Conservation (phyloP, 2,329 filamentous ascomycete species). For the Penicillium sp. region DNA sequence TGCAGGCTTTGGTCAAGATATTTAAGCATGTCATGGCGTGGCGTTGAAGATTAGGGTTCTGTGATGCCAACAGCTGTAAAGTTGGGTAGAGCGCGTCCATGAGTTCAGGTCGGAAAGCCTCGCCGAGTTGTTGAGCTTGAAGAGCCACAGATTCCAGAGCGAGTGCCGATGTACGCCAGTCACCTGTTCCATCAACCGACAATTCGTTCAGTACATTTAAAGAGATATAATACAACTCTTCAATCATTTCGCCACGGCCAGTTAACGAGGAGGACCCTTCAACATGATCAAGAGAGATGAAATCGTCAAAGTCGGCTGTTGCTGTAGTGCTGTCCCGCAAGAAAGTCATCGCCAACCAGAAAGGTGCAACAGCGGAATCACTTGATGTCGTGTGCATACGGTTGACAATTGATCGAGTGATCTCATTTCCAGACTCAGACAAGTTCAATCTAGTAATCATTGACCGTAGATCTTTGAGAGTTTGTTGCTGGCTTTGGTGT, state of each 20-base stretch:
- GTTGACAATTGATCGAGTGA: constrained; percentile 66
- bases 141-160: constrained; percentile 78
- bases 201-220: constrained; percentile 41
- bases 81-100: constrained; percentile 90
- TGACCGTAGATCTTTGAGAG: constrained; percentile 60
- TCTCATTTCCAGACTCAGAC: constrained; percentile 44
- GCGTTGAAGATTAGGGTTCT: constrained; percentile 63
- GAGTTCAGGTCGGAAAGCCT: constrained; percentile 75
- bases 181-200: constrained; percentile 41
- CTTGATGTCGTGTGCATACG: constrained; percentile 59
- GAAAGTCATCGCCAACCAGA: constrained; percentile 77
- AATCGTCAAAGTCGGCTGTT: constrained; percentile 60
- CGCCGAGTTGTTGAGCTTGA: constrained; percentile 64
- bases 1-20: constrained; percentile 70
- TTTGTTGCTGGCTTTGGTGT: constrained; percentile 64
- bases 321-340: constrained; percentile 55
- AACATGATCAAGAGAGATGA: constrained; percentile 57
- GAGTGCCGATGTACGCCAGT: constrained; percentile 75
- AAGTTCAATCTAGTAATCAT: constrained; percentile 56
- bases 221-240: constrained; percentile 46
- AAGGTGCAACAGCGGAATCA: constrained; percentile 63
- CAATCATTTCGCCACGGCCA: constrained; percentile 38
- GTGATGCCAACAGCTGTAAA: constrained; percentile 80
- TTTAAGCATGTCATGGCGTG: constrained; percentile 85
- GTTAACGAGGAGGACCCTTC: constrained; percentile 27